Evolutionary conservation across 192 early-diverging fungal species (phyloP), one percentile per base, ranked within the genome.

Genomic region (Backusella psychrophila): DNA sequence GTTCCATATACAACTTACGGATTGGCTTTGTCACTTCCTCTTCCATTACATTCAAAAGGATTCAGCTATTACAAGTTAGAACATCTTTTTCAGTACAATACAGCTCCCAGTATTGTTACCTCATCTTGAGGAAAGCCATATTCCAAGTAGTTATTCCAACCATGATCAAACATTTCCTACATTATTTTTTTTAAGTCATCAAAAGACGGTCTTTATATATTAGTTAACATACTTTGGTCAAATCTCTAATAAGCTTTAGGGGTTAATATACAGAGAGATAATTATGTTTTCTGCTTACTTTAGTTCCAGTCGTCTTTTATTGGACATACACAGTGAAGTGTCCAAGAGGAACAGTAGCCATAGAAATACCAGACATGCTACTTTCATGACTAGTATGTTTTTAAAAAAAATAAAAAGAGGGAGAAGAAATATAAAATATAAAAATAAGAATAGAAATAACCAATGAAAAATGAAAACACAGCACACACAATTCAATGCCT

Each of bases 81-180:
- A 35, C 15, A 35, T 53, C 19, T 33, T 33, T 29, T 36, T 33
- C 59, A 6, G 9, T 67, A 1, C 31, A 9, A 41, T 0, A n/a
- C n/a, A n/a, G 0, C 23, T 9, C 11, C 42, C 26, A 0, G 17
- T 44, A 15, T 19, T 3, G 11, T 21, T 72, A 83, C 85, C 78
- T 98, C 96, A 80, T 99, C 97, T 41, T 87, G 83, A 3, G 97
- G 97, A 83, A 93, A 99, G 2, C 93, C 97, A 74, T 94, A 76
- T 56, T 89, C 74, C 87, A 96, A 90, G 77, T 97, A 97, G 4
- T 86, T 90, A 44, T 91, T 77, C 78, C 89, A 96, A 17, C 92
- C 93, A 81, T 95, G 94, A 86, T 87, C 83, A 68, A 95, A 93
- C 85, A 93, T 91, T 67, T 91, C 88, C 83, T 89, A 77, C 23